These are phyloP conservation scores for Cladosporium phlei DNA, from an alignment of 2,329 filamentous ascomycete species.

Conservation along the genomic window DNA sequence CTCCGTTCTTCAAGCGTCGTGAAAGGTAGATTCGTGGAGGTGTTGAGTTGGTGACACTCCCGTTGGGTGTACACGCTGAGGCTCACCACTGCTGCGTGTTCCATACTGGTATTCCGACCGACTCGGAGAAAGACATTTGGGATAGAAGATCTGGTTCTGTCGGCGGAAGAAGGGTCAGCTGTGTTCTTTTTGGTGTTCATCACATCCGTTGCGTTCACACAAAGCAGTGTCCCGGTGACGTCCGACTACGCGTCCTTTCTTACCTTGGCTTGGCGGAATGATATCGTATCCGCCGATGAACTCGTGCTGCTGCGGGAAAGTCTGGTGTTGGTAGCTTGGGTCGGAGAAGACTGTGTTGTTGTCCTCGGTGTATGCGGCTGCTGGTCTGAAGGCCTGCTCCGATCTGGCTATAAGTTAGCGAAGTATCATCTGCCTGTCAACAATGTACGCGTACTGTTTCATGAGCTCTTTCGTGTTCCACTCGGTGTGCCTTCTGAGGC, in stretches of 20 bases:
- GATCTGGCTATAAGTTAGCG: constrained; percentile 4
- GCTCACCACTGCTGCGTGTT: no score
- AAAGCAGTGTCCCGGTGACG: neutral
- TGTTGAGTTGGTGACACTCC: no score
- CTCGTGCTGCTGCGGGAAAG: constrained; percentile 7
- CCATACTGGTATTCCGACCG: no score
- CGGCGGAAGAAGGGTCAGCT: constrained; percentile 1
- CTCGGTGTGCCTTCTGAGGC: constrained; percentile 61
- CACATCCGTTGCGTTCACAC: constrained; percentile 32
- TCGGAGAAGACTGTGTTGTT: constrained; percentile 8
- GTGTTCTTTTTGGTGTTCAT: constrained; percentile 5
- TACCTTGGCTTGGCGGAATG: constrained; percentile 3
- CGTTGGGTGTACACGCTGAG: no score
- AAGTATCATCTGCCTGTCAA: neutral
- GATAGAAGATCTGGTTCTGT: constrained; percentile 1
- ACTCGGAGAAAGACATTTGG: constrained; percentile 1
- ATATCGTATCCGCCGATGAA: neutral
- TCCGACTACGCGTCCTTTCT: neutral
- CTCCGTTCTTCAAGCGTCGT: no score
- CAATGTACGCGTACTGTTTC: constrained; percentile 38
- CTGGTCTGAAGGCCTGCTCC: constrained; percentile 11
- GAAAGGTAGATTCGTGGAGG: no score
- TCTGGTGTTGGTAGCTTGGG: constrained; percentile 14
- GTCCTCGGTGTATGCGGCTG: constrained; percentile 5
- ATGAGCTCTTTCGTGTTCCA: constrained; percentile 44